Percentiles rank a stretch among this genome's conserved stretches.
phyloP scores from a whole-genome alignment of 208 protist species.

The Trypanosoma lewisi region DNA sequence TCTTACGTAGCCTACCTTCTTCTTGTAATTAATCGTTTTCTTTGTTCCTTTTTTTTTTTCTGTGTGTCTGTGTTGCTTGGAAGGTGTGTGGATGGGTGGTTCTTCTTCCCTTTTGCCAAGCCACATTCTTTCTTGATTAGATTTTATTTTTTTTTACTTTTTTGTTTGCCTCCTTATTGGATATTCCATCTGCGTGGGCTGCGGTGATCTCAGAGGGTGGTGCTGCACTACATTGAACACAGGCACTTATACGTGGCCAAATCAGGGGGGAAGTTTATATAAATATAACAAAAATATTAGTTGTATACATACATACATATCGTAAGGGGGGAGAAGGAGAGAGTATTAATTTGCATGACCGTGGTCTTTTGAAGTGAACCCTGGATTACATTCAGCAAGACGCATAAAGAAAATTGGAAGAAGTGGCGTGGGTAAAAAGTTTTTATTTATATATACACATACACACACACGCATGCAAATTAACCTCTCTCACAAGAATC shows the following conservation, averaged over 20 bases:
- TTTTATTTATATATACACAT: too few relatives aligned
- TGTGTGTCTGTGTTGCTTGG: not conserved
- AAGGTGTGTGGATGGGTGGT: not conserved
- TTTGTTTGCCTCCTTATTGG: not conserved
- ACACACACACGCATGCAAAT: conserved; percentile 45
- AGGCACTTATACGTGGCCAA: too few relatives aligned
- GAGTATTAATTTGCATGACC: conserved; percentile 9
- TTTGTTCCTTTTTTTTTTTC: not conserved
- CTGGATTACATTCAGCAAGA: not conserved
- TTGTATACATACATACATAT: too few relatives aligned
- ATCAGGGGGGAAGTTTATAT: too few relatives aligned
- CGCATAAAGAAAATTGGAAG: conserved; percentile 4
- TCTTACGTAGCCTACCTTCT: not conserved
- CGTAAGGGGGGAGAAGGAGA: too few relatives aligned
- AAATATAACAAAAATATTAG: too few relatives aligned
- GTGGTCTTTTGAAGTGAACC: conserved; percentile 5
- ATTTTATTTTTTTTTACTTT: not conserved
- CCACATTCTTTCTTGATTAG: too few relatives aligned
- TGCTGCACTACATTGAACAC: too few relatives aligned
- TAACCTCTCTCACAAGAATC: conserved; percentile 46
- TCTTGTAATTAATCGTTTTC: not conserved
- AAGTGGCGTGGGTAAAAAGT: too few relatives aligned
- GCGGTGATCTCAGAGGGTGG: too few relatives aligned
- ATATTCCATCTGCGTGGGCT: not conserved
- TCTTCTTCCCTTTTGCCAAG: not conserved